A percentile compares a stretch with the other conserved stretches of the same genome.
phyloP scores from a whole-genome alignment of 192 early-diverging fungal species.

The Coemansia sp. region DNA sequence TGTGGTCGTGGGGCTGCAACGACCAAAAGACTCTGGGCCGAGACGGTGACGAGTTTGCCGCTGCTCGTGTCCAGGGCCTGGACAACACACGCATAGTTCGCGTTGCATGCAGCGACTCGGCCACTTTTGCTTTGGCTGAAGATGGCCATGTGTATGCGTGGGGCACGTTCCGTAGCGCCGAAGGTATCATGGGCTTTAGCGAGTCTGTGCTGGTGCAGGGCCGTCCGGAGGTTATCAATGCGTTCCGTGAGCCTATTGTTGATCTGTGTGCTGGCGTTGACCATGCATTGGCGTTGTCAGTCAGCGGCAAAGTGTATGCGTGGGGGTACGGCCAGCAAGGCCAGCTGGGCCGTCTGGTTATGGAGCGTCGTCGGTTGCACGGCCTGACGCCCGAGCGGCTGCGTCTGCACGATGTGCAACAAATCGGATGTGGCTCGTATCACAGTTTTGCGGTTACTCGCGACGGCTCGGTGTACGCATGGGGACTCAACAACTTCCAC shows the following conservation, averaged over 20 bases:
- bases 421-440: conserved; percentile 77
- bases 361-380: conserved; percentile 67
- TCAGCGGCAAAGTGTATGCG: conserved; percentile 72
- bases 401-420: conserved; percentile 56
- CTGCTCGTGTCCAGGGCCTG: conserved; percentile 74
- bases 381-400: conserved; percentile 58
- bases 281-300: conserved; percentile 75
- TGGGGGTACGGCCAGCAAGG: conserved; percentile 91
- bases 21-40: conserved; percentile 86
- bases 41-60: conserved; percentile 60
- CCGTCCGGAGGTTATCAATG: conserved; percentile 58
- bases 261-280: conserved; percentile 81
- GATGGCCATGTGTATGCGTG: conserved; percentile 81
- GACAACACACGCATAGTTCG: conserved; percentile 70
- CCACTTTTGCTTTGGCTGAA: conserved; percentile 73
- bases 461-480: conserved; percentile 65
- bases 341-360: conserved; percentile 81
- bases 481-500: conserved; percentile 89
- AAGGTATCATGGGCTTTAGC: conserved; percentile 83
- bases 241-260: conserved; percentile 62
- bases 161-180: conserved; percentile 81
- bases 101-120: conserved; percentile 81
- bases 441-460: conserved; percentile 78
- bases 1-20: conserved; percentile 96
- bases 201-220: conserved; percentile 63